Conservation (phyloP, 164 flowering plant genomes). For the Cinnamomum micranthum region DNA sequence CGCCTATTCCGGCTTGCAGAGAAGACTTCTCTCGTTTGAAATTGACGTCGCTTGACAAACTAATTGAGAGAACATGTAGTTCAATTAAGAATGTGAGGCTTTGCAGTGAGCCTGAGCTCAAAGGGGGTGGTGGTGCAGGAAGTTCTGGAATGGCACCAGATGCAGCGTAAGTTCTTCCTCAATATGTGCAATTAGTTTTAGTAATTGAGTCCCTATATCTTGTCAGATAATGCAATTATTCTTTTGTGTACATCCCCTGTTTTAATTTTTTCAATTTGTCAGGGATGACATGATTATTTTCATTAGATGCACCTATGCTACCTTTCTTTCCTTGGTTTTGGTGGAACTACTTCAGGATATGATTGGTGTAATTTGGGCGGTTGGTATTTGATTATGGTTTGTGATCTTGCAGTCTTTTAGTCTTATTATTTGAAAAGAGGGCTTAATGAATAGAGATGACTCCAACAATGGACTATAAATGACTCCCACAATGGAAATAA, state of each 20-base stretch:
- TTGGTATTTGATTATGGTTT: not conserved
- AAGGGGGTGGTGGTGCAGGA: slow-evolving; percentile 47
- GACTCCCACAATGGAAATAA: too few relatives aligned
- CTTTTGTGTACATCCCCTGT: not conserved
- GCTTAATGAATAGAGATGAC: too few relatives aligned
- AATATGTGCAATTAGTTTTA: slow-evolving; percentile 3
- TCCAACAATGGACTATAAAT: too few relatives aligned
- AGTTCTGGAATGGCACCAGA: slow-evolving; percentile 91
- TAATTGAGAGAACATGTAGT: slow-evolving; percentile 79
- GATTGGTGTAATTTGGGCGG: too few relatives aligned
- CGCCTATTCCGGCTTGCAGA: slow-evolving; percentile 85
- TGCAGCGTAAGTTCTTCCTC: slow-evolving; percentile 73
- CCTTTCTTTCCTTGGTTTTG: too few relatives aligned
- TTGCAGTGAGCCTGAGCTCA: slow-evolving; percentile 69
- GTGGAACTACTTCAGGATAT: too few relatives aligned
- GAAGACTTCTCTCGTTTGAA: slow-evolving; percentile 81
- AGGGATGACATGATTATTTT: too few relatives aligned
- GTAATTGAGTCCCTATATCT: not conserved
- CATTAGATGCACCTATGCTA: too few relatives aligned
- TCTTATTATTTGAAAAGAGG: too few relatives aligned
- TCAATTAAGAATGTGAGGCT: slow-evolving; percentile 83
- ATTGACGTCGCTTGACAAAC: slow-evolving; percentile 82
- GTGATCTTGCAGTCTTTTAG: too few relatives aligned
- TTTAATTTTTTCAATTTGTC: too few relatives aligned
- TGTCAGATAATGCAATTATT: not conserved